Conservation (phyloP, 2,329 filamentous ascomycete species). For the Coniochaeta sp. region DNA sequence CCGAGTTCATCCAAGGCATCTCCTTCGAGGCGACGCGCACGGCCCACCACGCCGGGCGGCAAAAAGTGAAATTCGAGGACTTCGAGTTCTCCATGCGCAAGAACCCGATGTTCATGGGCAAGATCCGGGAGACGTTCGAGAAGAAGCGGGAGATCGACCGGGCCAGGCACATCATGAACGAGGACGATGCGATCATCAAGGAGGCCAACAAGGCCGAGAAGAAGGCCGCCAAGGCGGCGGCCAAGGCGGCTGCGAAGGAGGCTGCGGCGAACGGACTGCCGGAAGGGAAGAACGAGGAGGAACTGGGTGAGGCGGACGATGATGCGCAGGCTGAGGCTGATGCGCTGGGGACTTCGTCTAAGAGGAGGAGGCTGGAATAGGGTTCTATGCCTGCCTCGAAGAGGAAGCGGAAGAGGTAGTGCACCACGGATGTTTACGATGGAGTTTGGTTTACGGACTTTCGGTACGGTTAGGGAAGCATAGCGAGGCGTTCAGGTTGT, state of each 20-base stretch:
- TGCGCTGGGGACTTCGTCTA: constrained; percentile 7
- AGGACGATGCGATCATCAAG: constrained; percentile 54
- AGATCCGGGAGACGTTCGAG: constrained; percentile 82
- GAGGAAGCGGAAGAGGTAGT: background rate
- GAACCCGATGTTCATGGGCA: constrained; percentile 77
- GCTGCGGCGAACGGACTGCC: background rate
- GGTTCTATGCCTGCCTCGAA: background rate
- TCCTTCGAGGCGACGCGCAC: constrained; percentile 83
- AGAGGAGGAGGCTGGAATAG: constrained; percentile 8
- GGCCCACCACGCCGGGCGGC: constrained; percentile 78
- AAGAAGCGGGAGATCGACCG: constrained; percentile 83
- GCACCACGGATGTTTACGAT: background rate
- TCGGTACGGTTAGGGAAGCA: background rate
- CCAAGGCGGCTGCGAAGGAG: constrained; percentile 18
- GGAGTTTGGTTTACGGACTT: background rate
- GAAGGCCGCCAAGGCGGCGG: constrained; percentile 27
- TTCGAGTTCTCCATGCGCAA: constrained; percentile 90
- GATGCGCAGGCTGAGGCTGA: constrained; percentile 28
- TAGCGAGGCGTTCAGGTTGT: background rate
- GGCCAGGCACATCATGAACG: constrained; percentile 67
- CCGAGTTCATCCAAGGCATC: constrained; percentile 91
- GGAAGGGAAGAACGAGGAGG: constrained; percentile 30
- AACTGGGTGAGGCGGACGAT: constrained; percentile 44
- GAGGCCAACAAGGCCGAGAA: constrained; percentile 31
- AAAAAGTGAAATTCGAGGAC: constrained; percentile 97